Evolutionary conservation across 1,284 basidiomycete species (phyloP).

Genomic region (Vanrija pseudolonga): DNA sequence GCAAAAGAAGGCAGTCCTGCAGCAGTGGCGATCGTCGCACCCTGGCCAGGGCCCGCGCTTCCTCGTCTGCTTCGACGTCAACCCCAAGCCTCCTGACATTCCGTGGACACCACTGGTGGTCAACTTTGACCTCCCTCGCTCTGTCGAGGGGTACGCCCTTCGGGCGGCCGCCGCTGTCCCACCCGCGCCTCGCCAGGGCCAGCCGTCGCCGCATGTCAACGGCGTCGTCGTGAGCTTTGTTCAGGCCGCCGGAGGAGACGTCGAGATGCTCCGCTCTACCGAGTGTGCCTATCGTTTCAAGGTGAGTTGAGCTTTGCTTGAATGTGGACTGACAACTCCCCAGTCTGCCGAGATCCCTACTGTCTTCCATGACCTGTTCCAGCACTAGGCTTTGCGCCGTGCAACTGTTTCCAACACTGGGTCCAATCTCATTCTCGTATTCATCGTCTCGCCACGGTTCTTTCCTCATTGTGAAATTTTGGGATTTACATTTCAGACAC

Average conservation of each 20-base stretch:
- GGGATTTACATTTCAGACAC: neutral
- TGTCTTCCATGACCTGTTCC: slow-evolving; percentile 47
- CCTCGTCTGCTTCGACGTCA: slow-evolving; percentile 85
- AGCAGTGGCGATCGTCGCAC: slow-evolving; percentile 54
- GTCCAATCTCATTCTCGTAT: neutral
- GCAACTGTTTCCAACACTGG: neutral
- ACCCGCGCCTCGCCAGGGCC: slow-evolving; percentile 33
- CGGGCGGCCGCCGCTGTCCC: slow-evolving; percentile 47
- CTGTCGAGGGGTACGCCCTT: slow-evolving; percentile 92
- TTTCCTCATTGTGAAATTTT: slow-evolving; percentile 1
- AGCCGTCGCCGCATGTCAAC: slow-evolving; percentile 58
- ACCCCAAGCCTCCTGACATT: slow-evolving; percentile 81
- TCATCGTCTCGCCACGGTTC: no score
- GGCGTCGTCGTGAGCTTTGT: slow-evolving; percentile 87
- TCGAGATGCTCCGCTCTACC: slow-evolving; percentile 94
- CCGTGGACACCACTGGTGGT: slow-evolving; percentile 85
- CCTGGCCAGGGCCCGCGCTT: slow-evolving; percentile 53
- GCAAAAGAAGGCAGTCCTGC: slow-evolving; percentile 56
- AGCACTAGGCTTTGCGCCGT: slow-evolving; percentile 23
- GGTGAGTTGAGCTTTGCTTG: slow-evolving; percentile 26
- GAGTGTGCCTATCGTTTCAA: slow-evolving; percentile 91
- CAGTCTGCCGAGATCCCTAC: slow-evolving; percentile 46
- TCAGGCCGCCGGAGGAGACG: slow-evolving; percentile 91
- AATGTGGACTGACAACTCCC: neutral
- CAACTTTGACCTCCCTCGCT: slow-evolving; percentile 91